These are phyloP conservation scores for Russula lepida DNA, from an alignment of 768 basidiomycete genomes.

Conservation along the genomic window DNA sequence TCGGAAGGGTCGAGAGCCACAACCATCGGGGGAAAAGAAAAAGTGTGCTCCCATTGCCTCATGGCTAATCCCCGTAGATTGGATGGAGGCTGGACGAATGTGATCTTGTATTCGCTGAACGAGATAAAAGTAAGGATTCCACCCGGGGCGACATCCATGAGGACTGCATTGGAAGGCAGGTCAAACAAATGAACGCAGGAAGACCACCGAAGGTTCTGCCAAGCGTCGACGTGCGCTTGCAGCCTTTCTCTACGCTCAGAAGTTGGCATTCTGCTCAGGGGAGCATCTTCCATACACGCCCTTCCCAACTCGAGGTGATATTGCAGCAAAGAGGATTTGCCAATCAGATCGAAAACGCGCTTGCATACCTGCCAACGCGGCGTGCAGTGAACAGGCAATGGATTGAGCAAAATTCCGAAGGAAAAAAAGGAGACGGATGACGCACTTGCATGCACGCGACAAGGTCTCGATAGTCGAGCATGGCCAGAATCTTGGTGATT, in stretches of 20 bases:
- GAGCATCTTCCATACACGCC: neutral
- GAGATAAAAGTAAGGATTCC: constrained; percentile 4
- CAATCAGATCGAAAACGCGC: neutral
- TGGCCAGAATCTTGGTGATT: neutral
- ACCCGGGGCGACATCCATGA: neutral
- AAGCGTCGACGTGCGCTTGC: neutral
- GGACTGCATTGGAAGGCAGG: neutral
- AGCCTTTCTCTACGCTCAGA: constrained; percentile 3
- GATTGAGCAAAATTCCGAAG: neutral
- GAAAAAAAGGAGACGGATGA: neutral
- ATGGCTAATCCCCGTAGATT: neutral
- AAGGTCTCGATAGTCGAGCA: constrained; percentile 1
- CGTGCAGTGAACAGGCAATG: neutral
- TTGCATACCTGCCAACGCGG: neutral
- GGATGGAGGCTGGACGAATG: neutral
- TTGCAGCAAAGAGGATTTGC: neutral
- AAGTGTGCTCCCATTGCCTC: constrained; percentile 3
- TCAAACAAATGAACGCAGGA: neutral
- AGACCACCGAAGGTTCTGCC: neutral
- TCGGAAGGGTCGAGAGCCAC: constrained; percentile 3
- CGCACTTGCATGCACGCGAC: constrained; percentile 1
- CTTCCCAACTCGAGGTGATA: constrained; percentile 5
- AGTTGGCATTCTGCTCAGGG: neutral
- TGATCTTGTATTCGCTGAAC: neutral
- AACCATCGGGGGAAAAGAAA: neutral